Percentiles rank a stretch among this genome's conserved stretches.
phyloP scores from a whole-genome alignment of 768 basidiomycete species.

The Tricholoma saponaceum region DNA sequence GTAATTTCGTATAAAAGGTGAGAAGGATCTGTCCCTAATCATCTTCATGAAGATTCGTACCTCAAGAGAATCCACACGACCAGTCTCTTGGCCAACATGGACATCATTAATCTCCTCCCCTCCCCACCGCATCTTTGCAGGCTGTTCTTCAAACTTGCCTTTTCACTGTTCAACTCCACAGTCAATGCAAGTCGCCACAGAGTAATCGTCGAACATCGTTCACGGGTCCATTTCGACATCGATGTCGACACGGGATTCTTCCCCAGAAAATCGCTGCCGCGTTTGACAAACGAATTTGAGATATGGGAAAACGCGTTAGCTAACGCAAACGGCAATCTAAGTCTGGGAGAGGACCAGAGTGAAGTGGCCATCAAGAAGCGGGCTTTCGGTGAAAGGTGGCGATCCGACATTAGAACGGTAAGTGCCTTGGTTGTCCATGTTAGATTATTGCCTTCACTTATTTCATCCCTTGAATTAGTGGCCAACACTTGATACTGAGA shows the following conservation, averaged over 20 bases:
- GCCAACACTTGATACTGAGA: slow-evolving; percentile 58
- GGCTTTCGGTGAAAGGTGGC: slow-evolving; percentile 62
- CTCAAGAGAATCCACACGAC: background rate
- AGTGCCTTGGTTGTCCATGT: slow-evolving; percentile 25
- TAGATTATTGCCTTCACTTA: slow-evolving; percentile 8
- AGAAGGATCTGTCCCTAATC: background rate
- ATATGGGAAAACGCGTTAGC: slow-evolving; percentile 71
- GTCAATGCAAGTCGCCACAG: slow-evolving; percentile 29
- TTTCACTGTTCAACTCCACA: slow-evolving; percentile 44
- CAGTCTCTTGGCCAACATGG: slow-evolving; percentile 23
- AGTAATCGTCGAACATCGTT: slow-evolving; percentile 26
- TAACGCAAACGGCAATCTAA: slow-evolving; percentile 49
- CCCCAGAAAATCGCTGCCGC: slow-evolving; percentile 59
- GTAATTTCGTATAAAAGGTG: background rate
- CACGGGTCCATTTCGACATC: slow-evolving; percentile 50
- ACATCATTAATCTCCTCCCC: slow-evolving; percentile 43
- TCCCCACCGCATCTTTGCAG: slow-evolving; percentile 49
- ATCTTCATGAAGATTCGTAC: background rate
- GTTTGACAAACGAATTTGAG: slow-evolving; percentile 47
- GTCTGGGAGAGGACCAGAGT: slow-evolving; percentile 53
- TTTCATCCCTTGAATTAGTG: slow-evolving; percentile 43
- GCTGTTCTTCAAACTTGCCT: slow-evolving; percentile 41
- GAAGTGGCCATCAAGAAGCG: slow-evolving; percentile 46
- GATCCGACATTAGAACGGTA: slow-evolving; percentile 57
- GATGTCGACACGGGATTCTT: slow-evolving; percentile 78